Percentiles rank a stretch among this genome's conserved stretches.
Evolutionary conservation across 1,284 basidiomycete genomes (phyloP).

Genomic region (Malassezia restricta): DNA sequence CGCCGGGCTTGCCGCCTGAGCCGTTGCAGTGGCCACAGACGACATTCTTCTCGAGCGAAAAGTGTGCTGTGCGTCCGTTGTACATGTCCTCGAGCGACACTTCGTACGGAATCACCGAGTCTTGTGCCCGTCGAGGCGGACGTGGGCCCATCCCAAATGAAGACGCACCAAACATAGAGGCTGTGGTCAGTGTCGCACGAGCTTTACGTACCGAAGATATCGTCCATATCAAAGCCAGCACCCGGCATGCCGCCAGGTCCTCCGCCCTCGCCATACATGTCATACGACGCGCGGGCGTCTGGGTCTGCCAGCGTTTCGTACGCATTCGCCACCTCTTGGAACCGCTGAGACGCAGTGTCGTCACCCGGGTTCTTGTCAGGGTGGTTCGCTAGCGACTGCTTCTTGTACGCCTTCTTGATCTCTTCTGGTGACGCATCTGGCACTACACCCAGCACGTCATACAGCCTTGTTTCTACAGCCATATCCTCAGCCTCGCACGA

Average conservation of each 20-base stretch:
- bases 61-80: conserved; percentile 74
- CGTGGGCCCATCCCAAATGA: conserved; percentile 22
- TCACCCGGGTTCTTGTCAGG: conserved; percentile 43
- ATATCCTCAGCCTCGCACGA: neutral
- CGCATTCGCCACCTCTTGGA: conserved; percentile 39
- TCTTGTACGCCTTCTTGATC: conserved; percentile 61
- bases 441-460: conserved; percentile 55
- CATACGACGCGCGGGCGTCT: conserved; percentile 32
- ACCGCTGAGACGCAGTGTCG: conserved; percentile 30
- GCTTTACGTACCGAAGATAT: conserved; percentile 26
- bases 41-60: conserved; percentile 76
- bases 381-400: conserved; percentile 35
- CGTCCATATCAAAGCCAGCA: conserved; percentile 23
- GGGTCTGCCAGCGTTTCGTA: conserved; percentile 41
- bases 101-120: conserved; percentile 57
- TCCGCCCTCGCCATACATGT: conserved; percentile 30
- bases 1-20: conserved; percentile 68
- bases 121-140: conserved; percentile 44
- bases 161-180: conserved; percentile 17
- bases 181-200: conserved; percentile 23
- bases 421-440: conserved; percentile 65
- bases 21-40: conserved; percentile 71
- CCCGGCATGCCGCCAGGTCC: neutral
- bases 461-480: conserved; percentile 25
- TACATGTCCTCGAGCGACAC: conserved; percentile 86